phyloP scores from a whole-genome alignment of 2,329 filamentous ascomycete species.

The Aspergillus chevalieri region DNA sequence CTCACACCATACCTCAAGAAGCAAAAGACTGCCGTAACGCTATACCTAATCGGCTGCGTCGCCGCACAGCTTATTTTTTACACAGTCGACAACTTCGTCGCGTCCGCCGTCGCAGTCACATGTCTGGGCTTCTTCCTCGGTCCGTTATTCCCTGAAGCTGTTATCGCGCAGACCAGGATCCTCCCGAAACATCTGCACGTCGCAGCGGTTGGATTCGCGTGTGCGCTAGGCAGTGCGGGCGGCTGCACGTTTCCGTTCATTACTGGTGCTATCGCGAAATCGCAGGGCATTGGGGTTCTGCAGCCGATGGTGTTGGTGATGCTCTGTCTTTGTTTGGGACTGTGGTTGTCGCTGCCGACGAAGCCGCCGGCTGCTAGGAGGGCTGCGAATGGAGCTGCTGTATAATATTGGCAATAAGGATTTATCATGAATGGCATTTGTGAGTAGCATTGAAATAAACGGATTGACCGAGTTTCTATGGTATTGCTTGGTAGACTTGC shows the following conservation, averaged over 20 bases:
- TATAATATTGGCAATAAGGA: not conserved
- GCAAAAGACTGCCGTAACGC: constrained; percentile 57
- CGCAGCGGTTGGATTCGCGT: constrained; percentile 67
- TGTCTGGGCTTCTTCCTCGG: constrained; percentile 72
- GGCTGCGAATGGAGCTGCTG: not conserved
- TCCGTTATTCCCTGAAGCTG: constrained; percentile 66
- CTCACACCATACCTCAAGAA: constrained; percentile 60
- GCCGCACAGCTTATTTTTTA: constrained; percentile 67
- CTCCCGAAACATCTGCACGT: constrained; percentile 67
- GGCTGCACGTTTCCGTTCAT: constrained; percentile 42
- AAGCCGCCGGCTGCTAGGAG: not conserved
- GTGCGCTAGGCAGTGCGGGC: constrained; percentile 66
- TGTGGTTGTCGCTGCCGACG: constrained; percentile 1
- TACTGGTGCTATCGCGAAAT: constrained; percentile 40
- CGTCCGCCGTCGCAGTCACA: constrained; percentile 63
- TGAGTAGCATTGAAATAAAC: not conserved
- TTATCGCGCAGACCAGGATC: constrained; percentile 65
- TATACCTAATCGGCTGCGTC: constrained; percentile 58
- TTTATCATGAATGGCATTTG: not conserved
- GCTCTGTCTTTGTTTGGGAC: constrained; percentile 18
- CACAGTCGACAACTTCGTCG: constrained; percentile 67
- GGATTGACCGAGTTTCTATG: too few relatives aligned
- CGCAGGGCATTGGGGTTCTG: constrained; percentile 50
- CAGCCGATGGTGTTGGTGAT: constrained; percentile 53
- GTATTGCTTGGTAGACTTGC: too few relatives aligned